Evolutionary conservation across 164 flowering plant genomes (phyloP).

Genomic region (Buxus sempervirens): DNA sequence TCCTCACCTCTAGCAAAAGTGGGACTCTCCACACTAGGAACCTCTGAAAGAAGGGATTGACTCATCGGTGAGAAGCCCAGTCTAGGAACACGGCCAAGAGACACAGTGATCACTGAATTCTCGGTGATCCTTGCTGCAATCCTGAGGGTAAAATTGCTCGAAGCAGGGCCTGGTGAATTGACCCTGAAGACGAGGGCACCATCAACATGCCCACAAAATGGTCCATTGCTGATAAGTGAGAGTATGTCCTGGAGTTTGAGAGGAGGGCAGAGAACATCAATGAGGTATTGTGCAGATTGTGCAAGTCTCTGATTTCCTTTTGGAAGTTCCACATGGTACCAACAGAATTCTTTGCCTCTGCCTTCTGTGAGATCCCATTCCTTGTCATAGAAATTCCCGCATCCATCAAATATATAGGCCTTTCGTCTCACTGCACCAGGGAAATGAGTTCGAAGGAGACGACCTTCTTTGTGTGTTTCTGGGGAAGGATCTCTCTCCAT

Average conservation of each 20-base stretch:
- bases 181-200: constrained; percentile 94
- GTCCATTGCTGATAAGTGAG: constrained; percentile 88
- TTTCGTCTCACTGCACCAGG: constrained; percentile 66
- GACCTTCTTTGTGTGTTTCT: constrained; percentile 22
- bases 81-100: constrained; percentile 92
- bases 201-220: constrained; percentile 94
- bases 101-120: constrained; percentile 85
- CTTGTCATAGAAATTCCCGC: constrained; percentile 62
- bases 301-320: constrained; percentile 73
- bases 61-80: constrained; percentile 80
- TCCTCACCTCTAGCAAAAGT: constrained; percentile 31
- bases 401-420: constrained; percentile 89
- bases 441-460: constrained; percentile 29
- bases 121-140: constrained; percentile 90
- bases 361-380: constrained; percentile 94
- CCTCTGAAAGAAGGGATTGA: constrained; percentile 81
- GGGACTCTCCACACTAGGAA: constrained; percentile 82
- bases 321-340: constrained; percentile 98
- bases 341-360: constrained; percentile 77
- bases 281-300: constrained; percentile 78
- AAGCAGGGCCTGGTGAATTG: constrained; percentile 87
- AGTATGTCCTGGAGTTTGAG: constrained; percentile 96
- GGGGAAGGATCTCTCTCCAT: constrained; percentile 27
- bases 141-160: constrained; percentile 73
- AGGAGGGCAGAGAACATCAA: constrained; percentile 91